These are phyloP conservation scores for Houttuynia cordata DNA, from an alignment of 164 flowering plant genomes.

Conservation along the genomic window DNA sequence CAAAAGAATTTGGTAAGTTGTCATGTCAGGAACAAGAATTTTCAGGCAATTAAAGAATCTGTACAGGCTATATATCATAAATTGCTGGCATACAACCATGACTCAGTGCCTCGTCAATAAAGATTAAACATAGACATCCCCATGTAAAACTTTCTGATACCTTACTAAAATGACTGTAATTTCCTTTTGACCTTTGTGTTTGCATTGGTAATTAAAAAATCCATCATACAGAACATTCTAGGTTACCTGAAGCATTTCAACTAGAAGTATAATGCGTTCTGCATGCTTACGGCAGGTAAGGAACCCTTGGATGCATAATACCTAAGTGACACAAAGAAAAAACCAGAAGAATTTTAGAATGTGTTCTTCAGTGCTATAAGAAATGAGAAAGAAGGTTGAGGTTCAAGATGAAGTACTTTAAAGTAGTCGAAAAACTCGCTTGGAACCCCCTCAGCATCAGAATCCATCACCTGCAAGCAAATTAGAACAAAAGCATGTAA, in stretches of 20 bases:
- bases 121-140: background rate
- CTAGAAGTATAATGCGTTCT: constrained; percentile 93
- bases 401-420: constrained; percentile 33
- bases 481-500: background rate
- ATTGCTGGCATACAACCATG: no score
- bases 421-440: constrained; percentile 99
- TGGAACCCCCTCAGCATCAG: constrained; percentile 99
- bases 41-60: no score
- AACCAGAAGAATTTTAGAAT: background rate
- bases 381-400: background rate
- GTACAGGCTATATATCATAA: no score
- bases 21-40: no score
- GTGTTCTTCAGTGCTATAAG: background rate
- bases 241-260: constrained; percentile 96
- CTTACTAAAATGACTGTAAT: background rate
- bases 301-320: constrained; percentile 96
- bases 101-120: no score
- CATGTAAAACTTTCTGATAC: background rate
- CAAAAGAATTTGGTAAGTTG: no score
- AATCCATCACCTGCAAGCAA: constrained; percentile 84
- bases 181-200: background rate
- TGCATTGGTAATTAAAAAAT: background rate
- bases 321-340: constrained; percentile 31
- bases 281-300: constrained; percentile 98
- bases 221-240: background rate